Evolutionary conservation across 2,329 filamentous ascomycete species (phyloP), one percentile per base, ranked within the genome.

Genomic region (Clarireedia paspali): DNA sequence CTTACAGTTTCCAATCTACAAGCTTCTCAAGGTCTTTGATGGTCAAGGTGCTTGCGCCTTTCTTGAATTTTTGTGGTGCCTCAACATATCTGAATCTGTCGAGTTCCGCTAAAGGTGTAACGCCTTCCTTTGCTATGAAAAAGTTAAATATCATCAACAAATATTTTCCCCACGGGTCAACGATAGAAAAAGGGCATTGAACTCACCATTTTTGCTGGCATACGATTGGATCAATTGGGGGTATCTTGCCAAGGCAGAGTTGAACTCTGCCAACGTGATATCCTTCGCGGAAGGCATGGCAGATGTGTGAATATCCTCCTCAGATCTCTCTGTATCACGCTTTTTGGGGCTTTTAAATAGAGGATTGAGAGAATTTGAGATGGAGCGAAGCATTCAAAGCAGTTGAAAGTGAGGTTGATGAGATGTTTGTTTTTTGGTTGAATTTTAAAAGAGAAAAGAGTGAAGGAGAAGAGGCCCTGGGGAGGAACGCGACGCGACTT

Each of bases 1-100:
- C 82, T 67, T 72, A 87, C 82, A 89, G 73, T 68, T 89, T 89
- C 85, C 86, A 89, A 47, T 85, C 78, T 9, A 88, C 79, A 3
- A 89, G 74, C 20, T 65, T 73, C 63, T 81, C 77, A 36, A 88
- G 73, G 63, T 88, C 79, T 2, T 67, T 71, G 72, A 89, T 79
- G 10, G 68, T 20, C 65, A 62, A 5, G 44, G 67, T 62, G 5
- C 61, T 62, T 30, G 67, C 63, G 6, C 65, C 63, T 51, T 67
- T 66, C 2, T 67, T 68, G 59, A 87, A 82, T 1, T 63, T 60
- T 1, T 69, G 63, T 1, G 78, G 73, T 2, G 84, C 80, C 23
- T 76, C 74, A 7, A 70, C 68, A 63, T 85, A 84, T 56, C 86
- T 80, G 63, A 79, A 82, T 1, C 73, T 61, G 59, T 89, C 85